Evolutionary conservation across 2,329 filamentous ascomycete genomes (phyloP).

Genomic region (Sclerotinia nivalis): DNA sequence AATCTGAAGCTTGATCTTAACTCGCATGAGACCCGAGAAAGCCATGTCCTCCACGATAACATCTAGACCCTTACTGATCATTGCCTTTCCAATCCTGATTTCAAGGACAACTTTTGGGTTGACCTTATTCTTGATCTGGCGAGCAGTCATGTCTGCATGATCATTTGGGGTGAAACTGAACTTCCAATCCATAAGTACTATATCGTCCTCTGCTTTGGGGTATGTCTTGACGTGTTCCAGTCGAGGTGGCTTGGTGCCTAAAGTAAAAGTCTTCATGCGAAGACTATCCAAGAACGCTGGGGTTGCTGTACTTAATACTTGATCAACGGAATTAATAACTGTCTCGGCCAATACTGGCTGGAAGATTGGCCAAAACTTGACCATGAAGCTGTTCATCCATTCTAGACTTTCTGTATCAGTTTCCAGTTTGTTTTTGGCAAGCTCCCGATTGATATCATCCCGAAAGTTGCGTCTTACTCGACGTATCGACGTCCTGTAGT

Average conservation of each 20-base stretch:
- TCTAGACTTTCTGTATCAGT: slow-evolving; percentile 90
- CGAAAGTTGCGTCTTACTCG: slow-evolving; percentile 93
- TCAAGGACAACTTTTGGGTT: slow-evolving; percentile 97
- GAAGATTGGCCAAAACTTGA: slow-evolving; percentile 99
- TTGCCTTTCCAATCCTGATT: slow-evolving; percentile 89
- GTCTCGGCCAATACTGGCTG: slow-evolving; percentile 90
- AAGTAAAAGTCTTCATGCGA: slow-evolving; percentile 87
- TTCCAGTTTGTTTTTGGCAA: slow-evolving; percentile 83
- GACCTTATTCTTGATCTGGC: slow-evolving; percentile 91
- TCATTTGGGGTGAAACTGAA: slow-evolving; percentile 99
- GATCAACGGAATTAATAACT: slow-evolving; percentile 91
- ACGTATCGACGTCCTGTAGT: slow-evolving; percentile 93
- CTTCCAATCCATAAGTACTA: slow-evolving; percentile 99
- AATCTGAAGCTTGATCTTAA: slow-evolving; percentile 97
- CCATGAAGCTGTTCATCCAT: slow-evolving; percentile 98
- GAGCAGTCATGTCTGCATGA: slow-evolving; percentile 82
- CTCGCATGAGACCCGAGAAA: slow-evolving; percentile 91
- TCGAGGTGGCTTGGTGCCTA: slow-evolving; percentile 92
- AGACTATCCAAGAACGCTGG: slow-evolving; percentile 92
- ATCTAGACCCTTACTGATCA: slow-evolving; percentile 95
- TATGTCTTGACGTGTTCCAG: slow-evolving; percentile 99
- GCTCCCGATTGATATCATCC: slow-evolving; percentile 87
- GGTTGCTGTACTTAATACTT: slow-evolving; percentile 89
- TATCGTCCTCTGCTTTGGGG: slow-evolving; percentile 90
- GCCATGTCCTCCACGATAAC: slow-evolving; percentile 98